A percentile compares a stretch with the other conserved stretches of the same genome.
These are phyloP conservation scores for Beauveria sp. DNA, from an alignment of 2,329 filamentous ascomycete species.

Conservation along the genomic window DNA sequence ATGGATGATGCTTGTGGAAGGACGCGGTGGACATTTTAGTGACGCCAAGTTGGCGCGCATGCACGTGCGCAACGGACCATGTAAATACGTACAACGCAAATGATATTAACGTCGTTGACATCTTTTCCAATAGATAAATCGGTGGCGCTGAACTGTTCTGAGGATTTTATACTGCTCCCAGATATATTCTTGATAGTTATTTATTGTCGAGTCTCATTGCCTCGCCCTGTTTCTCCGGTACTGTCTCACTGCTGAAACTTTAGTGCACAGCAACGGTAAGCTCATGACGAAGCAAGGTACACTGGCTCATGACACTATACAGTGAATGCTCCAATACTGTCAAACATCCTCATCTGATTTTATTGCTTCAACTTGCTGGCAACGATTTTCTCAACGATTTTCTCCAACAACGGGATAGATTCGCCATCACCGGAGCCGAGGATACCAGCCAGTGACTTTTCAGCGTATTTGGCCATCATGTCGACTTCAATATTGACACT, in stretches of 20 bases:
- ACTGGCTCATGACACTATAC: background rate
- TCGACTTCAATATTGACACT: constrained; percentile 90
- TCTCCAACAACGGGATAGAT: constrained; percentile 54
- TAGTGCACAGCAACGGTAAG: no score
- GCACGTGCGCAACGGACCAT: background rate
- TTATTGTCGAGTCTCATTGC: no score
- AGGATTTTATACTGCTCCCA: no score
- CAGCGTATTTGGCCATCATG: constrained; percentile 76
- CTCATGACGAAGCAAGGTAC: no score
- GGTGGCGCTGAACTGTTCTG: no score
- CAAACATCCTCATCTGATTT: background rate
- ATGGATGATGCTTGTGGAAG: background rate
- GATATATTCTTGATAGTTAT: no score
- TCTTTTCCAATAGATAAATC: background rate
- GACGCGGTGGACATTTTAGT: background rate
- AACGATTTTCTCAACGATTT: constrained; percentile 67
- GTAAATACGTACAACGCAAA: background rate
- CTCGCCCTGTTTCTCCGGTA: no score
- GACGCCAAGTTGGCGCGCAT: background rate
- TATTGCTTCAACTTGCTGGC: constrained; percentile 44
- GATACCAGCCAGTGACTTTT: constrained; percentile 74
- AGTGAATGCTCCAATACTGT: background rate
- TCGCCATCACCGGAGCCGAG: constrained; percentile 51
- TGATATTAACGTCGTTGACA: background rate
- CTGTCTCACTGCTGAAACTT: no score